These are phyloP conservation scores for Fragaria vesca DNA, from an alignment of 306 rosid species.

Conservation along the genomic window DNA sequence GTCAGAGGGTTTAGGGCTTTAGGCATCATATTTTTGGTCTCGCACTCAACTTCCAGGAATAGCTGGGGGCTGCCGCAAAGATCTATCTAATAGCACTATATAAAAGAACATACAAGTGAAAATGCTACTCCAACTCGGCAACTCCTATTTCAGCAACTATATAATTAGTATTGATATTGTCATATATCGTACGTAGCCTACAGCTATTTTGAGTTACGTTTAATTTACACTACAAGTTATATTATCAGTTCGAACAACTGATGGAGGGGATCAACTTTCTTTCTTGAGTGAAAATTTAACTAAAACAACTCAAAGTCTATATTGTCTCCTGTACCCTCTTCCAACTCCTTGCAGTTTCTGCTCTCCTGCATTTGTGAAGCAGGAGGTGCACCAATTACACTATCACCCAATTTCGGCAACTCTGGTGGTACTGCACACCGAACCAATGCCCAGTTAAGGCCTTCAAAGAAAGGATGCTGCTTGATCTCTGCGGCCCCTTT, in stretches of 20 bases:
- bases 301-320: constrained; percentile 82
- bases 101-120: not conserved
- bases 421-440: constrained; percentile 91
- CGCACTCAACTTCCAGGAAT: too few species aligned
- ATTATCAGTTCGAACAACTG: constrained; percentile 39
- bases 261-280: constrained; percentile 22
- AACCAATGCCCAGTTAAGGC: constrained; percentile 96
- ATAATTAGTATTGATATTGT: constrained; percentile 33
- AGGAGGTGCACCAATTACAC: constrained; percentile 40
- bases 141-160: constrained; percentile 44
- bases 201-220: constrained; percentile 46
- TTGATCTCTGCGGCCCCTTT: constrained; percentile 95
- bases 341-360: constrained; percentile 43
- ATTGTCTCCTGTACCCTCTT: constrained; percentile 48
- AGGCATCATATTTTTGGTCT: too few species aligned
- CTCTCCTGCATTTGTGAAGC: constrained; percentile 53
- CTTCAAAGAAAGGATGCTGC: constrained; percentile 91
- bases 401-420: constrained; percentile 63
- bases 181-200: constrained; percentile 50
- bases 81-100: not conserved
- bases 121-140: not conserved
- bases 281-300: constrained; percentile 18
- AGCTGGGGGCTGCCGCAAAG: too few species aligned
- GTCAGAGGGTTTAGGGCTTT: too few species aligned
- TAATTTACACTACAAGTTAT: constrained; percentile 47